A percentile compares a stretch with the other conserved stretches of the same genome.
These are phyloP conservation scores for Sporothrix brasiliensis DNA, from an alignment of 2,329 filamentous ascomycete species.

Conservation along the genomic window DNA sequence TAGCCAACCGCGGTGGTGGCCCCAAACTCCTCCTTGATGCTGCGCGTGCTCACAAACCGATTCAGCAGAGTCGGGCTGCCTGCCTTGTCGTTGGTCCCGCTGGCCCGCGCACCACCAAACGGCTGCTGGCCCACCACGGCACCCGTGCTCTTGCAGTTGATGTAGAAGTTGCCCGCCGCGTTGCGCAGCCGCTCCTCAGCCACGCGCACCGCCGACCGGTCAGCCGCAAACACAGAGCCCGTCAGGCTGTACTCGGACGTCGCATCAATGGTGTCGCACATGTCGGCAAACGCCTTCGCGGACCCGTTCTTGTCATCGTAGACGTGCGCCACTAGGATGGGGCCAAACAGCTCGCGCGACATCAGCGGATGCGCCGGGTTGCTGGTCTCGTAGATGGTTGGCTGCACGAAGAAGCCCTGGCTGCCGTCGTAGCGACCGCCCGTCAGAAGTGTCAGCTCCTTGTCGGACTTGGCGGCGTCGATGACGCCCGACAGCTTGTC, in stretches of 20 bases:
- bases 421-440: slow-evolving; percentile 51
- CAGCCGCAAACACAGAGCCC: slow-evolving; percentile 54
- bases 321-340: slow-evolving; percentile 51
- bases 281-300: slow-evolving; percentile 50
- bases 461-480: slow-evolving; percentile 50
- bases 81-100: slow-evolving; percentile 61
- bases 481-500: slow-evolving; percentile 50
- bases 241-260: slow-evolving; percentile 70
- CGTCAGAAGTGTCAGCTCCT: slow-evolving; percentile 47
- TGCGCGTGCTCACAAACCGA: slow-evolving; percentile 55
- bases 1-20: slow-evolving; percentile 66
- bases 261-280: slow-evolving; percentile 66
- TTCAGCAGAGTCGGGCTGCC: slow-evolving; percentile 55
- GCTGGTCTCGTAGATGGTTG: slow-evolving; percentile 51
- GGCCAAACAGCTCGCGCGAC: slow-evolving; percentile 54
- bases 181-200: slow-evolving; percentile 57
- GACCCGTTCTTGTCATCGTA: slow-evolving; percentile 50
- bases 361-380: slow-evolving; percentile 51
- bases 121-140: slow-evolving; percentile 60
- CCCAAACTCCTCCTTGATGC: slow-evolving; percentile 71
- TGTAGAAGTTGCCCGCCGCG: slow-evolving; percentile 60
- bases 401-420: slow-evolving; percentile 51
- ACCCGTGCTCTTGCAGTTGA: slow-evolving; percentile 62
- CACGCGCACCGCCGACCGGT: slow-evolving; percentile 52
- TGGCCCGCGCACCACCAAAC: slow-evolving; percentile 56